Conservation (phyloP, 108 stramenopile species). For the Mayamaea pseudoterrestris region DNA sequence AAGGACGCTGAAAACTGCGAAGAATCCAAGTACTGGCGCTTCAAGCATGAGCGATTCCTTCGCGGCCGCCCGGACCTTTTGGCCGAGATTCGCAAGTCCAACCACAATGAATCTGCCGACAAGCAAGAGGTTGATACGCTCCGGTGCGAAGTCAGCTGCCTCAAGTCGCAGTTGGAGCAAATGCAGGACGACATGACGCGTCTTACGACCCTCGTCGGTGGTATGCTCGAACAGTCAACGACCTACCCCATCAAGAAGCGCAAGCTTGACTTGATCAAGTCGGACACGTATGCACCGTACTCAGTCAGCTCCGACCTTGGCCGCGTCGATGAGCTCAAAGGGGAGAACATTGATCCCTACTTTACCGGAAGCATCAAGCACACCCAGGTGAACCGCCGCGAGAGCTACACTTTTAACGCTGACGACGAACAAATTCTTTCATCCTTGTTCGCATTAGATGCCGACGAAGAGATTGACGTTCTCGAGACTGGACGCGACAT, state of each 20-base stretch:
- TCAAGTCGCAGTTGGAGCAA: constrained; percentile 16
- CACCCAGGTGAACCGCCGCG: no score
- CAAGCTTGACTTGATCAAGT: neutral
- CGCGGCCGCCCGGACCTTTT: constrained; percentile 65
- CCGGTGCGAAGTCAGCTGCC: constrained; percentile 41
- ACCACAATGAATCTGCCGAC: constrained; percentile 52
- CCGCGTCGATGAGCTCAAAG: no score
- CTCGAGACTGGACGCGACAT: neutral
- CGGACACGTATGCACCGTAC: neutral
- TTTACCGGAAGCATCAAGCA: no score
- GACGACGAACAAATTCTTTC: constrained; percentile 21
- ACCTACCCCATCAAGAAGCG: constrained; percentile 4
- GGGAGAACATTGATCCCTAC: no score
- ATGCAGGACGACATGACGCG: constrained; percentile 30
- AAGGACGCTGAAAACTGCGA: constrained; percentile 24
- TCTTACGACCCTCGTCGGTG: neutral
- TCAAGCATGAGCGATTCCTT: constrained; percentile 71
- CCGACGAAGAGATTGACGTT: constrained; percentile 11
- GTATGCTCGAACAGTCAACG: neutral
- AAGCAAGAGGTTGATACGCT: constrained; percentile 64
- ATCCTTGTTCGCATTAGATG: constrained; percentile 14
- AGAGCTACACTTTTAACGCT: no score
- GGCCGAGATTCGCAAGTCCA: constrained; percentile 60
- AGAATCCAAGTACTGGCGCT: constrained; percentile 63
- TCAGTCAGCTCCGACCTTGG: no score